A percentile compares a stretch with the other conserved stretches of the same genome.
phyloP scores from a whole-genome alignment of 2,329 filamentous ascomycete species.

The Exophiala xenobiotica region DNA sequence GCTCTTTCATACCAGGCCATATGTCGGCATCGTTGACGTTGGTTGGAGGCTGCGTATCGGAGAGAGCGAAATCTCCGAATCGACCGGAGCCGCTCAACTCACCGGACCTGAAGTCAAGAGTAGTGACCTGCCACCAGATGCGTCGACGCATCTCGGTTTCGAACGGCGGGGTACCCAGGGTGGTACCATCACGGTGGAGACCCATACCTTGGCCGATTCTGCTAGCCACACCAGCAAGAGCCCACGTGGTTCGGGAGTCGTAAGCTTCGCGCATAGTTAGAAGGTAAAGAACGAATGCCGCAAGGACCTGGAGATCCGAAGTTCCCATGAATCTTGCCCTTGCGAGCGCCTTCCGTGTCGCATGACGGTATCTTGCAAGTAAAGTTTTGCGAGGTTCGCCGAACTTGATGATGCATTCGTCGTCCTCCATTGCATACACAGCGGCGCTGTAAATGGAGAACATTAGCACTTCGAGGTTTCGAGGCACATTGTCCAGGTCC shows the following conservation, averaged over 20 bases:
- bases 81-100: constrained; percentile 34
- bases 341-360: constrained; percentile 62
- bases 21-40: constrained; percentile 57
- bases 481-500: constrained; percentile 37
- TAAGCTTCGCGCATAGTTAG: constrained; percentile 51
- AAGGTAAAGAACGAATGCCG: constrained; percentile 63
- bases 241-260: constrained; percentile 47
- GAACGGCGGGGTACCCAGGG: constrained; percentile 53
- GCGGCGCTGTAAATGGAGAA: constrained; percentile 62
- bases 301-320: constrained; percentile 61
- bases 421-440: constrained; percentile 47
- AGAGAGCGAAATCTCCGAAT: constrained; percentile 22
- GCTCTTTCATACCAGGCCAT: constrained; percentile 47
- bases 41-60: constrained; percentile 48
- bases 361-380: constrained; percentile 60
- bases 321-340: constrained; percentile 62
- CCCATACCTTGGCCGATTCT: constrained; percentile 41
- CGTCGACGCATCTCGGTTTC: constrained; percentile 42
- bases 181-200: constrained; percentile 45
- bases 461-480: constrained; percentile 52
- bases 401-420: constrained; percentile 49
- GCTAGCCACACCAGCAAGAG: constrained; percentile 43
- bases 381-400: constrained; percentile 53
- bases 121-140: constrained; percentile 40
- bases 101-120: constrained; percentile 47